Evolutionary conservation across 2,329 filamentous ascomycete genomes (phyloP).

Genomic region (Phaeoacremonium minimum): DNA sequence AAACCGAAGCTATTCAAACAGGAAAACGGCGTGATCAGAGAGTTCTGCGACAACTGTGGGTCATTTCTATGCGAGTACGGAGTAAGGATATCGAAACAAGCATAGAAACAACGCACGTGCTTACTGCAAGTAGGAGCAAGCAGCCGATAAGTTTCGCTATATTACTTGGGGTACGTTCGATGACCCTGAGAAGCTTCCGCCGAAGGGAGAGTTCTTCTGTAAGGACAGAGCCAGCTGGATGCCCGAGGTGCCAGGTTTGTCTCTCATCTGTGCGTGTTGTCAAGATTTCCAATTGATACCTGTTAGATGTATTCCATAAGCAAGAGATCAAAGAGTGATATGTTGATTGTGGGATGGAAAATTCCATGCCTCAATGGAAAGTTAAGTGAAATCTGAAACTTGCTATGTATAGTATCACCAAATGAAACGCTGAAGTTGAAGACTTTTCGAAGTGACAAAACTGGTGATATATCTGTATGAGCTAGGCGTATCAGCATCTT

Average conservation of each 20-base stretch:
- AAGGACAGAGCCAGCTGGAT: slow-evolving; percentile 42
- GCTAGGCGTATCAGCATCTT: too few species aligned
- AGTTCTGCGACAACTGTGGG: slow-evolving; percentile 24
- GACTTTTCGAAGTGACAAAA: too few species aligned
- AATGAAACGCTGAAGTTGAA: too few species aligned
- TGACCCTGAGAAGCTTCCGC: slow-evolving; percentile 39
- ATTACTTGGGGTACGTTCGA: slow-evolving; percentile 44
- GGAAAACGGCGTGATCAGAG: slow-evolving; percentile 23
- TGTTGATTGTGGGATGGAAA: too few species aligned
- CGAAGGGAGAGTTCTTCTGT: slow-evolving; percentile 53
- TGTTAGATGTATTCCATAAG: slow-evolving; percentile 41
- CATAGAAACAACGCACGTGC: too few species aligned
- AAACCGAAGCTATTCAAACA: slow-evolving; percentile 21
- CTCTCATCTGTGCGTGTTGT: background rate
- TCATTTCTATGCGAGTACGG: slow-evolving; percentile 27
- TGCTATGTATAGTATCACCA: too few species aligned
- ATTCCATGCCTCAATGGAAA: too few species aligned
- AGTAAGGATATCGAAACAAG: too few species aligned
- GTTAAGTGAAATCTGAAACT: too few species aligned
- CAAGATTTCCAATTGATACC: too few species aligned
- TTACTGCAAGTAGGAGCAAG: slow-evolving; percentile 24
- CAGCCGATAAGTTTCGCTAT: slow-evolving; percentile 38
- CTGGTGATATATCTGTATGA: too few species aligned
- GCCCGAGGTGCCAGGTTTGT: slow-evolving; percentile 39
- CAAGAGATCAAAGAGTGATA: slow-evolving; percentile 35